Base-by-base conservation (phyloP, 345 rosid species). In the Boechera retrofracta region DNA sequence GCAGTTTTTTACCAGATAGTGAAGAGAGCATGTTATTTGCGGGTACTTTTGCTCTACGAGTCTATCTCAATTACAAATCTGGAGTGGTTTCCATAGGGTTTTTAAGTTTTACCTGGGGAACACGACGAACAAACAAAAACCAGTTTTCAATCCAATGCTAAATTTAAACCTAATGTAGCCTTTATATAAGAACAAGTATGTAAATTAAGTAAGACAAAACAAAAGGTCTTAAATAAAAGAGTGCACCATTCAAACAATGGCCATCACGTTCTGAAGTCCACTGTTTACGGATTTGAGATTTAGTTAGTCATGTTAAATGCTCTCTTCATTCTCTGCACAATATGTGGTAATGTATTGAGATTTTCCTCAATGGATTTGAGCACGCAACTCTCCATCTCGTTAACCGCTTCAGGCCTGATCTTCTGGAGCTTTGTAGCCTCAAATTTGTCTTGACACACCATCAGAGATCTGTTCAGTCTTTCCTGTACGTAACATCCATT, bases 381-480 rank as follows among this genome's bases (percentile, higher is more conserved):
- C 55, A 92, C 95, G 2, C 98, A 94, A 2, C 91, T 77, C 81
- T 92, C 98, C 82, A 93, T 58, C 12, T 82, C 86, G 42, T 77
- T 86, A 60, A 79, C 35, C 0, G 91, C 87, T 6, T 82, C 88
- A 5, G 87, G 72, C 68, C 85, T 85, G 51, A 71, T 74, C 81
- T 82, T 81, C 63, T 87, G 97, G 66, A 86, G 85, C 88, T 87
- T 92, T 5, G 93, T 83, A 57, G 89, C 68, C 80, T 94, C 97
- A 70, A 85, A 90, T 73, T 82, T 94, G 71, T 92, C 97, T 81
- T 89, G 95, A 87, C 97, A 94, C 66, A 94, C 98, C 92, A 86
- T 84, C 58, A 94, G 41, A 67, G 98, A 84, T 77, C 97, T 84
- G 75, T 84, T 90, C 80, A 94, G 29, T 77, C 91, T 85, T 87